Percentiles rank a stretch among this genome's conserved stretches.
phyloP scores from a whole-genome alignment of 2,329 filamentous ascomycete species.

The Aquanectria penicillioides region DNA sequence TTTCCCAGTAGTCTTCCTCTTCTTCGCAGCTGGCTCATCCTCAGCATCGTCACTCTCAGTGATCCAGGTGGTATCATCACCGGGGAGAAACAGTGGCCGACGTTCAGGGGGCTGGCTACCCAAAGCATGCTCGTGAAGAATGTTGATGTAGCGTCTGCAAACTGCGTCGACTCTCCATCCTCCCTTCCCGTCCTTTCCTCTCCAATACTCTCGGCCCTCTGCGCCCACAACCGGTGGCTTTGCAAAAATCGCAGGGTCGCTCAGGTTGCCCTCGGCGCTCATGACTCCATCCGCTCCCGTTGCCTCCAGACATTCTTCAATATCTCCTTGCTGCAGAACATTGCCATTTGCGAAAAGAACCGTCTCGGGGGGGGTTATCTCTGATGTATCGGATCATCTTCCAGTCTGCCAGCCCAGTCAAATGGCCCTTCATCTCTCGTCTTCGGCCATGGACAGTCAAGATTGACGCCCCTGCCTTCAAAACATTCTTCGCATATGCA shows the following conservation, averaged over 20 bases:
- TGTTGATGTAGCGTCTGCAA: constrained; percentile 87
- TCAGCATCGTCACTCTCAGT: constrained; percentile 44
- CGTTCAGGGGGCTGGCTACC: constrained; percentile 72
- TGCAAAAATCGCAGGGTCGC: constrained; percentile 89
- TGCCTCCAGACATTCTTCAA: constrained; percentile 79
- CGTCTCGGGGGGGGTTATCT: constrained; percentile 86
- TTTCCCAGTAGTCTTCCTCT: constrained; percentile 53
- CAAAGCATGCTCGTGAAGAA: constrained; percentile 82
- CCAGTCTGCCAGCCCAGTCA: constrained; percentile 96
- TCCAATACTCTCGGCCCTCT: constrained; percentile 86
- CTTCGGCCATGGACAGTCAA: constrained; percentile 90
- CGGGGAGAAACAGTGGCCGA: constrained; percentile 77
- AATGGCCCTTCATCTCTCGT: constrained; percentile 93
- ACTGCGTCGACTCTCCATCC: constrained; percentile 92
- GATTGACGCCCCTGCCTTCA: constrained; percentile 90
- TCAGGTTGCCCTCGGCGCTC: constrained; percentile 95
- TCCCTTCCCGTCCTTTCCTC: constrained; percentile 78
- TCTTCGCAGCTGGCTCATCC: constrained; percentile 63
- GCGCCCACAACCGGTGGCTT: constrained; percentile 69
- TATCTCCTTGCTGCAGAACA: constrained; percentile 81
- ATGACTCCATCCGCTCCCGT: constrained; percentile 94
- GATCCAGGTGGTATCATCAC: constrained; percentile 61
- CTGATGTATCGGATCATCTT: constrained; percentile 82
- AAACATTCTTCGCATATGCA: constrained; percentile 86
- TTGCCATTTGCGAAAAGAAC: constrained; percentile 98